Evolutionary conservation across 805 yeast genomes (phyloP), one percentile per base, ranked within the genome.

Genomic region (Kluyveromyces nonfermentans): DNA sequence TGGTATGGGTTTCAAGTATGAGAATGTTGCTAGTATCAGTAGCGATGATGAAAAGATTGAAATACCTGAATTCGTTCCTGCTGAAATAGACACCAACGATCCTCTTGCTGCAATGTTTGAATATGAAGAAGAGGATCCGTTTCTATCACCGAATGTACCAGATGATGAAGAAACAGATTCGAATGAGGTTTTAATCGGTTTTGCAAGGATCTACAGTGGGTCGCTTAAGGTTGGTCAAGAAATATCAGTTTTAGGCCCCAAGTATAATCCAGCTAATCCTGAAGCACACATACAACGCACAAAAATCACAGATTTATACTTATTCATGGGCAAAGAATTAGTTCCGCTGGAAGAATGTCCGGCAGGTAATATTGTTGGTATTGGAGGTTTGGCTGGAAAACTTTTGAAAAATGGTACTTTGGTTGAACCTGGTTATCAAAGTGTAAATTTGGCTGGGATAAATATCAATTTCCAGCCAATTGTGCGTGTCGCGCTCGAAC

Each of bases 401-500:
- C 73, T 93, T 28, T 63, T 90, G 52, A 93, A 93, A 59, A 85
- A 81, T 56, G 98, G 96, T 41, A 89, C 98, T 0, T 60, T 87
- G 40, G 70, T 85, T 5, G 70, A 79, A 39, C 71, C 77, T 0
- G 74, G 72, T 2, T 60, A 73, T 1, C 67, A 73, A 5, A 89
- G 88, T 34, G 79, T 80, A n/a, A 82, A 82, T 52, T 67, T 82
- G 41, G 96, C 96, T 0, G 83, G 86, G 50, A 70, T 87, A 16
- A 82, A 79, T 44, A 64, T 79, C 43, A 75, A 82, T 14, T 77
- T 84, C n/a, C 85, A 87, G 28, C 98, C 98, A 1, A 90, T 93
- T 59, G 86, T 93, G 52, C 78, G 88, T 51, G 96, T 93, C 28
- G 97, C 98, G 0, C 69, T 93, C n/a, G 99, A 93, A 59, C 96